Conservation (phyloP, 768 basidiomycete species). For the Pholiota conissans region DNA sequence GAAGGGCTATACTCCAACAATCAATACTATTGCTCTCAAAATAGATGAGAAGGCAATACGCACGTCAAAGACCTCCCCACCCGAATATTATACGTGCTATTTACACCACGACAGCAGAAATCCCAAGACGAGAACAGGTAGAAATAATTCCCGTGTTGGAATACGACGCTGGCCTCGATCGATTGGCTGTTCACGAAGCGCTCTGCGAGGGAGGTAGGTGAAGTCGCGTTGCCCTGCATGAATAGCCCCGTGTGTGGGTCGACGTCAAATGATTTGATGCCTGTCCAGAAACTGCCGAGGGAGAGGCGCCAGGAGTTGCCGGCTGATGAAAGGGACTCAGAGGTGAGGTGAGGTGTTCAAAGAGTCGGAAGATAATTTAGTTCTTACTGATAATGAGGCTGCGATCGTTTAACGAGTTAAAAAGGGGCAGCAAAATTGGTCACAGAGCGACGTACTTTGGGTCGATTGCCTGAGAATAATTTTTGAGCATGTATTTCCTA, state of each 20-base stretch:
- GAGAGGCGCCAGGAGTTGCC: conserved; percentile 46
- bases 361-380: not conserved
- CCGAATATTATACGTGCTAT: conserved; percentile 58
- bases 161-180: conserved; percentile 48
- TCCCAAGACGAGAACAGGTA: conserved; percentile 62
- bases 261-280: conserved; percentile 44
- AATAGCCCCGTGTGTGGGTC: conserved; percentile 40
- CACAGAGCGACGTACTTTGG: conserved; percentile 50
- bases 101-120: conserved; percentile 46
- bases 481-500: too few relatives aligned
- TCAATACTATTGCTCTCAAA: not conserved
- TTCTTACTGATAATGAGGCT: conserved; percentile 30
- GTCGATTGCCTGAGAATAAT: conserved; percentile 45
- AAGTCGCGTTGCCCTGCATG: conserved; percentile 28
- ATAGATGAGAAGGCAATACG: conserved; percentile 8
- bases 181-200: conserved; percentile 43
- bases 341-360: not conserved
- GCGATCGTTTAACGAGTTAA: not conserved
- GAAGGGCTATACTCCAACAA: conserved; percentile 27
- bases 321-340: conserved; percentile 21
- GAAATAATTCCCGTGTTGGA: conserved; percentile 41
- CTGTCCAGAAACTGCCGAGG: conserved; percentile 55
- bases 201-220: conserved; percentile 37
- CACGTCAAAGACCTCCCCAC: conserved; percentile 48
- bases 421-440: not conserved